Percentiles rank a stretch among this genome's conserved stretches.
These are phyloP conservation scores for Hyphodiscus sp. DNA, from an alignment of 2,329 filamentous ascomycete genomes.

Conservation along the genomic window DNA sequence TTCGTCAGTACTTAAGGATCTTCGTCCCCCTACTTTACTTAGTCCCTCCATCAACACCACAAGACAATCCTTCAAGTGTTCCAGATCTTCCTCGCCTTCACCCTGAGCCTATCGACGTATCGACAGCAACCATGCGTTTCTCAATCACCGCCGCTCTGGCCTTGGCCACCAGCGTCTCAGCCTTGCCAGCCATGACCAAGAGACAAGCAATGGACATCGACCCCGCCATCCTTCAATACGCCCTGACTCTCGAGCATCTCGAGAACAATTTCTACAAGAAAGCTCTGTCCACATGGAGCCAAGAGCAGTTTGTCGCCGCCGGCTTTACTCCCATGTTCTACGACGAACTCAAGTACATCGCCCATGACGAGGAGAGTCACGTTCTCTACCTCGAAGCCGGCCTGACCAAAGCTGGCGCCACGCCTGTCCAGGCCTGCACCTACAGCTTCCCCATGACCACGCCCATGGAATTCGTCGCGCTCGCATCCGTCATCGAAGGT, in stretches of 20 bases:
- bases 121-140: slow-evolving; percentile 22
- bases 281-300: slow-evolving; percentile 50
- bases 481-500: slow-evolving; percentile 48
- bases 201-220: slow-evolving; percentile 22
- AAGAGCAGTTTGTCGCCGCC: slow-evolving; percentile 43
- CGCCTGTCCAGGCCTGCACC: slow-evolving; percentile 47
- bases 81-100: not conserved
- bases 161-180: slow-evolving; percentile 7
- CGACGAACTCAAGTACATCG: slow-evolving; percentile 50
- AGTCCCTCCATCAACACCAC: not conserved
- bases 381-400: slow-evolving; percentile 48
- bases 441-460: slow-evolving; percentile 49
- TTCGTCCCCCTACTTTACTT: no score
- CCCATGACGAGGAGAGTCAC: slow-evolving; percentile 50
- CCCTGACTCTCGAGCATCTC: slow-evolving; percentile 48
- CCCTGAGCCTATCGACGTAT: not conserved
- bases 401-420: slow-evolving; percentile 40
- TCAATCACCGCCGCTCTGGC: slow-evolving; percentile 14
- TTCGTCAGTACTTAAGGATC: no score
- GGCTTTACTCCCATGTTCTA: slow-evolving; percentile 48
- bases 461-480: slow-evolving; percentile 44
- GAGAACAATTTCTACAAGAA: slow-evolving; percentile 59
- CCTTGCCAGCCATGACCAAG: slow-evolving; percentile 14
- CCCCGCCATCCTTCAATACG: slow-evolving; percentile 39
- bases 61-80: not conserved